Evolutionary conservation across 192 early-diverging fungal genomes (phyloP).

Genomic region (Coemansia guatemalensis): DNA sequence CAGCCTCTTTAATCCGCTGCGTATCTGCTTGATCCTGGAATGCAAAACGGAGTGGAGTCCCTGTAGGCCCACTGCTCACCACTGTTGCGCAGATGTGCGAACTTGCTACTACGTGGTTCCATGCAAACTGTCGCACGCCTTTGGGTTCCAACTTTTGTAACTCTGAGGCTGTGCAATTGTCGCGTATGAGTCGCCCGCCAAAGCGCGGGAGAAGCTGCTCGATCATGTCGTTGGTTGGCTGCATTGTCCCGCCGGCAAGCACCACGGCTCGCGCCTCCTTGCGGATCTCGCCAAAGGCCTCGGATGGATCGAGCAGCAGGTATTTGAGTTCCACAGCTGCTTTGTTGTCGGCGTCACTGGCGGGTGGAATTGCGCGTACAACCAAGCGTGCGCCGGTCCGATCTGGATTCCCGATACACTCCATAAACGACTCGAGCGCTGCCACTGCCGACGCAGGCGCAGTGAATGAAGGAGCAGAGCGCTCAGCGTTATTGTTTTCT

Average conservation of each 20-base stretch:
- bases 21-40: constrained; percentile 36
- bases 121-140: constrained; percentile 66
- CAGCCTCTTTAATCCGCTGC: constrained; percentile 64
- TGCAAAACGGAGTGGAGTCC: constrained; percentile 64
- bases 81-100: constrained; percentile 71
- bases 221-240: constrained; percentile 64
- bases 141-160: constrained; percentile 10
- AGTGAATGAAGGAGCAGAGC: no score
- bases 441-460: constrained; percentile 36
- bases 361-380: constrained; percentile 3
- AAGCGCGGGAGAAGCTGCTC: constrained; percentile 26
- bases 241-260: constrained; percentile 93
- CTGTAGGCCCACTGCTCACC: constrained; percentile 64
- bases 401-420: constrained; percentile 33
- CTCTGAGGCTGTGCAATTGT: not conserved
- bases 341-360: not conserved
- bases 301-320: constrained; percentile 81
- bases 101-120: constrained; percentile 82
- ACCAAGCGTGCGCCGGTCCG: constrained; percentile 31
- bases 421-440: constrained; percentile 41
- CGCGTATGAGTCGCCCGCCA: constrained; percentile 1
- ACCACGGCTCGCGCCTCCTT: constrained; percentile 79
- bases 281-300: constrained; percentile 73
- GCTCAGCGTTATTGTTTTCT: no score
- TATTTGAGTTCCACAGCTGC: constrained; percentile 64